phyloP scores from a whole-genome alignment of 225 moss, liverwort and hornwort genomes.

The Neckera pumila region DNA sequence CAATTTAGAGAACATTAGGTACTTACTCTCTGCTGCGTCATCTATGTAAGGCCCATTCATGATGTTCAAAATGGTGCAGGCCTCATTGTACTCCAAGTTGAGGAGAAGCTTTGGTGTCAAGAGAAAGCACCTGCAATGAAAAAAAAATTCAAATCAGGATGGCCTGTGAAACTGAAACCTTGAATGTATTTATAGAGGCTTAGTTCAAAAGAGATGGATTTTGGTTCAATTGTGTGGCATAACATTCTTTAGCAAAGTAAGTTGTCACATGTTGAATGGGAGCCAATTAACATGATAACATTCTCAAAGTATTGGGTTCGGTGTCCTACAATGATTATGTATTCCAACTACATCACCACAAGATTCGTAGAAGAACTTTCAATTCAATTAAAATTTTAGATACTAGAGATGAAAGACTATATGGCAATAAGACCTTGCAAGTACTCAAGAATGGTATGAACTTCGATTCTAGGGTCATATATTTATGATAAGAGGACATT shows the following conservation, averaged over 20 bases:
- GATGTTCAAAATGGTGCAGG: slow-evolving; percentile 19
- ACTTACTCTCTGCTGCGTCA: neutral
- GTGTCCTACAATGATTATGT: neutral
- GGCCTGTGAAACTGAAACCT: neutral
- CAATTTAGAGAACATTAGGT: neutral
- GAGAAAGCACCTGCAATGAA: slow-evolving; percentile 34
- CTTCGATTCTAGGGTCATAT: neutral
- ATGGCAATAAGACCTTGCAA: neutral
- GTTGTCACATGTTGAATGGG: neutral
- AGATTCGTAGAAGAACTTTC: neutral
- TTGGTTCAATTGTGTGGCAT: neutral
- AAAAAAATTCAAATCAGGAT: neutral
- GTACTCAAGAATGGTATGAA: neutral
- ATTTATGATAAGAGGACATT: neutral
- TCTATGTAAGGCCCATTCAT: neutral
- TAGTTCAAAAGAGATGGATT: neutral
- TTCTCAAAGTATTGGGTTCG: neutral
- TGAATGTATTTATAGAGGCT: neutral
- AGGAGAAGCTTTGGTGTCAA: slow-evolving; percentile 60
- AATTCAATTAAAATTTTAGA: neutral
- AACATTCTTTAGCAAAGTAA: neutral
- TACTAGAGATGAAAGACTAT: neutral
- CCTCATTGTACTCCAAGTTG: slow-evolving; percentile 42
- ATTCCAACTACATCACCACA: neutral
- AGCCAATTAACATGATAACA: neutral